These are phyloP conservation scores for Eucalyptus globulus DNA, from an alignment of 345 rosid genomes.

Conservation along the genomic window DNA sequence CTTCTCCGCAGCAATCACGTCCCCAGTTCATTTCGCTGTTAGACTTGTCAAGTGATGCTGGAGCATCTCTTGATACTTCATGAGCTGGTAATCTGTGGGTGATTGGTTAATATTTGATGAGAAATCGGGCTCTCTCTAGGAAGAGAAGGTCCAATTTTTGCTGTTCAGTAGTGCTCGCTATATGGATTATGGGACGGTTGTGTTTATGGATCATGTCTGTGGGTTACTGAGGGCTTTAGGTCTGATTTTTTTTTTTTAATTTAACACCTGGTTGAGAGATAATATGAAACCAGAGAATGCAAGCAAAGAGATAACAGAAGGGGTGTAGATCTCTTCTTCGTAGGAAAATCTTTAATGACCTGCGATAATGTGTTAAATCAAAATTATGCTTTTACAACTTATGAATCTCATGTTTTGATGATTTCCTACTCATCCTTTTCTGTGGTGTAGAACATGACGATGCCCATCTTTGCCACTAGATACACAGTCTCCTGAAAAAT, in stretches of 20 bases:
- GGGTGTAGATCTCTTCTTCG: neutral
- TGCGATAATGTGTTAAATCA: neutral
- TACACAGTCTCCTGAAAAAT: neutral
- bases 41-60: neutral
- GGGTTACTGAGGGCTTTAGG: neutral
- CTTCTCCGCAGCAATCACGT: neutral
- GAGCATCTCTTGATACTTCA: neutral
- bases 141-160: neutral
- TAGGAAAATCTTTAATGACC: neutral
- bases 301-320: neutral
- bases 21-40: neutral
- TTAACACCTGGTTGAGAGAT: neutral
- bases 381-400: neutral
- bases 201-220: neutral
- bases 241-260: neutral
- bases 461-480: neutral
- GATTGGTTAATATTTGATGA: neutral
- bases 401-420: neutral
- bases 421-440: neutral
- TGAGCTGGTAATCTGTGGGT: neutral
- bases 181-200: neutral
- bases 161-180: neutral
- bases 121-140: neutral
- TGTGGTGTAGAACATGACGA: neutral
- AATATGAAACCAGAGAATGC: neutral